phyloP scores from a whole-genome alignment of 805 yeast genomes.

The Lipomyces anomalus region DNA sequence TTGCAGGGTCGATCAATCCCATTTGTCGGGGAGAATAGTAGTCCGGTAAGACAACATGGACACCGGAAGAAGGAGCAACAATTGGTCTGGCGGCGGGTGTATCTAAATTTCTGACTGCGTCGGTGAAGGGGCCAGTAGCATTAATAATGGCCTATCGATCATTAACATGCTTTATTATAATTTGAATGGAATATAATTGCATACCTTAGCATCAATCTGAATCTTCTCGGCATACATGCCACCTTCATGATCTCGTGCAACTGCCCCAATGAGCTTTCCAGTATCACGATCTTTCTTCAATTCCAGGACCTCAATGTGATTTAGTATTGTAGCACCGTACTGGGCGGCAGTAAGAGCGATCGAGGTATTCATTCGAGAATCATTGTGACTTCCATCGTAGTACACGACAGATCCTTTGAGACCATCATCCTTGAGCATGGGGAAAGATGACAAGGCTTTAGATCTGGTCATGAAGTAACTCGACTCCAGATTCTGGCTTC shows the following conservation, averaged over 20 bases:
- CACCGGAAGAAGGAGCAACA: constrained; percentile 94
- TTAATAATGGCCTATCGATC: constrained; percentile 77
- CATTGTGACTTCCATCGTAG: constrained; percentile 94
- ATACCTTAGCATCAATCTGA: constrained; percentile 22
- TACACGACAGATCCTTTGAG: constrained; percentile 88
- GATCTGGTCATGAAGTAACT: constrained; percentile 67
- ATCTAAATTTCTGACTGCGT: constrained; percentile 80
- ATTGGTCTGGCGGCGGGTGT: constrained; percentile 51
- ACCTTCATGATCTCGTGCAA: constrained; percentile 52
- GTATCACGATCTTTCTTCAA: constrained; percentile 58
- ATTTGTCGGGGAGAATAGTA: constrained; percentile 81
- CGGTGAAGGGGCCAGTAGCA: constrained; percentile 94
- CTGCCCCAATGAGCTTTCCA: constrained; percentile 63
- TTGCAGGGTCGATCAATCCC: constrained; percentile 87
- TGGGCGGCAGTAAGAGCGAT: constrained; percentile 81
- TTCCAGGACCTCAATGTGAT: constrained; percentile 77
- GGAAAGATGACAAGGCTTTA: constrained; percentile 68
- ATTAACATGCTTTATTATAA: constrained; percentile 50
- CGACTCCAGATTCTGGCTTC: constrained; percentile 69
- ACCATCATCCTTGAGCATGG: constrained; percentile 71
- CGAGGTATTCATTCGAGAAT: constrained; percentile 81
- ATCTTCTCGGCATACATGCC: constrained; percentile 24
- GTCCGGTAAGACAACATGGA: constrained; percentile 86
- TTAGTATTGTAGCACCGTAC: constrained; percentile 82
- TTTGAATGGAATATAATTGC: constrained; percentile 63